Conservation (phyloP, 768 basidiomycete species). For the Dioszegia crocea region DNA sequence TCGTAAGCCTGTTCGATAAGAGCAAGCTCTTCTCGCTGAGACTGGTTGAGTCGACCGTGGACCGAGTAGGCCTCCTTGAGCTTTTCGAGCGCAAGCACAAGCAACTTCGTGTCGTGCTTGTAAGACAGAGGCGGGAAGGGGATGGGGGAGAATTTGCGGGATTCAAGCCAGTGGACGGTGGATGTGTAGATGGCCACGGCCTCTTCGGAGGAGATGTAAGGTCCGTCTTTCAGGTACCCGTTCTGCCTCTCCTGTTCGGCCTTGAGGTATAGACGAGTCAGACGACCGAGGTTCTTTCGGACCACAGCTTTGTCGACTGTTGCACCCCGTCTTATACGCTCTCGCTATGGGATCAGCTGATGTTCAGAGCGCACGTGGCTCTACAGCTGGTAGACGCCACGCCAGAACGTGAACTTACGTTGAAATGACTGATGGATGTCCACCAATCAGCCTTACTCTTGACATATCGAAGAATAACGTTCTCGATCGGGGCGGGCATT, state of each 20-base stretch:
- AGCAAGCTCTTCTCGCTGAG: constrained; percentile 94
- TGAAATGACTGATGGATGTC: constrained; percentile 97
- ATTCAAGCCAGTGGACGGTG: constrained; percentile 98
- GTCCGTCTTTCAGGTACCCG: constrained; percentile 97
- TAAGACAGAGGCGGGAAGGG: constrained; percentile 99
- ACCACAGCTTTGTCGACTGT: constrained; percentile 77
- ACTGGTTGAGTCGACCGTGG: constrained; percentile 94
- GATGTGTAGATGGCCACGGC: constrained; percentile 98
- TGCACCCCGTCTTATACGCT: constrained; percentile 72
- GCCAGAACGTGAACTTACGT: constrained; percentile 60
- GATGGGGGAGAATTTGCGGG: constrained; percentile 92
- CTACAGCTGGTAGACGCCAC: background rate
- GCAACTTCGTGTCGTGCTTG: constrained; percentile 96
- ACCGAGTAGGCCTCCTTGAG: constrained; percentile 98
- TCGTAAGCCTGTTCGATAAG: constrained; percentile 99
- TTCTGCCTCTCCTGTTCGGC: constrained; percentile 99
- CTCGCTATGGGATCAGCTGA: constrained; percentile 10
- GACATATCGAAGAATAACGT: constrained; percentile 97
- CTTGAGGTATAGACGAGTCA: constrained; percentile 95
- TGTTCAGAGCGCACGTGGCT: too few species aligned
- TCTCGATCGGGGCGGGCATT: constrained; percentile 95
- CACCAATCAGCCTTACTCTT: constrained; percentile 99
- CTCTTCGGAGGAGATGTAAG: constrained; percentile 97
- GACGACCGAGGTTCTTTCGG: constrained; percentile 96
- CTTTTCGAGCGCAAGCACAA: constrained; percentile 95